Evolutionary conservation across 1,284 basidiomycete genomes (phyloP).

Genomic region (Cerioporus squamosus): DNA sequence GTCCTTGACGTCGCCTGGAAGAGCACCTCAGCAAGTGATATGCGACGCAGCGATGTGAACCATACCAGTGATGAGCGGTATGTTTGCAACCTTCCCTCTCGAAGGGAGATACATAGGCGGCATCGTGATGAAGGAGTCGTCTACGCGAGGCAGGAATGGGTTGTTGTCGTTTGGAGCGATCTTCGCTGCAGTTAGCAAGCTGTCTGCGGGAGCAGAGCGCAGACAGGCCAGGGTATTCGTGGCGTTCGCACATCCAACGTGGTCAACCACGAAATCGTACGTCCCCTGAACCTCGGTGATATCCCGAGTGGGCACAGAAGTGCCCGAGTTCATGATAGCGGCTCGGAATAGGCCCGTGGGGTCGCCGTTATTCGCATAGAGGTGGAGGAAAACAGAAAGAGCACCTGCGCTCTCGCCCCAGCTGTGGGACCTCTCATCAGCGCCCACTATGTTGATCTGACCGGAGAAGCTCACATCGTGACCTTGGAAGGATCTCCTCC

Average conservation of each 20-base stretch:
- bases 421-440: conserved; percentile 16
- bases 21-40: not conserved
- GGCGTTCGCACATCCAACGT: conserved; percentile 32
- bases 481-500: conserved; percentile 40
- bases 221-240: not conserved
- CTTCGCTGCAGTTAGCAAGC: not conserved
- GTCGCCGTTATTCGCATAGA: conserved; percentile 37
- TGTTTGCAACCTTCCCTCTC: conserved; percentile 33
- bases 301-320: conserved; percentile 34
- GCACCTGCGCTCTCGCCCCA: conserved; percentile 49
- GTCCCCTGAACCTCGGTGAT: conserved; percentile 35
- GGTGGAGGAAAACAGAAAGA: conserved; percentile 38
- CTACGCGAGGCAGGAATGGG: conserved; percentile 12
- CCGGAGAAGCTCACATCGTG: conserved; percentile 27
- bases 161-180: not conserved
- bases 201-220: not conserved
- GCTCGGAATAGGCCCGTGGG: conserved; percentile 39
- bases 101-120: conserved; percentile 30
- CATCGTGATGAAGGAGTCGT: conserved; percentile 39
- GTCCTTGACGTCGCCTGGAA: conserved; percentile 34
- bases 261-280: conserved; percentile 38
- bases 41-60: not conserved
- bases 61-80: conserved; percentile 37
- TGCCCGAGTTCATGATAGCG: conserved; percentile 43
- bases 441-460: too few species aligned